Conservation (phyloP, 2,329 filamentous ascomycete species). For the Stemphylium lycopersici region DNA sequence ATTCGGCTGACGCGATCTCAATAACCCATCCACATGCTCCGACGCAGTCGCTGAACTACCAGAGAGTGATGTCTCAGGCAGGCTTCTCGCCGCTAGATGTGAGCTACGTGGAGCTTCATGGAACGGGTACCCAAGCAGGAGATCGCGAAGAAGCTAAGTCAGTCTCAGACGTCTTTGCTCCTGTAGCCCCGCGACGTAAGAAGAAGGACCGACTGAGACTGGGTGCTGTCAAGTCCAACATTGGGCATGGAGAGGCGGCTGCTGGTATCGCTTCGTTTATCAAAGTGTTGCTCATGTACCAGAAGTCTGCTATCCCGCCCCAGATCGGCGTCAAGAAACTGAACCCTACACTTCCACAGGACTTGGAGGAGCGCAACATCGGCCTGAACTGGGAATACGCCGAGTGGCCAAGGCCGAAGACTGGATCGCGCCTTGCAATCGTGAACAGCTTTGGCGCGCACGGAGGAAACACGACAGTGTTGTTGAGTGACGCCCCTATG, state of each 20-base stretch:
- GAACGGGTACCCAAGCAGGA: conserved; percentile 40
- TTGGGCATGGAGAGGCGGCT: conserved; percentile 44
- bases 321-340: conserved; percentile 1
- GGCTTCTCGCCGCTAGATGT: conserved; percentile 42
- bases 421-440: background rate
- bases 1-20: conserved; percentile 38
- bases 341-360: background rate
- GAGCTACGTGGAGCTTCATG: conserved; percentile 38
- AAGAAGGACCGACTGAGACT: conserved; percentile 23
- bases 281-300: conserved; percentile 39
- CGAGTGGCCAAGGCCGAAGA: background rate
- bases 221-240: conserved; percentile 38
- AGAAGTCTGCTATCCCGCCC: background rate
- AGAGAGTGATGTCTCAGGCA: conserved; percentile 33
- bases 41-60: conserved; percentile 22
- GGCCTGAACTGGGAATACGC: background rate
- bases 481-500: background rate
- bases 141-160: conserved; percentile 28
- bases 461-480: background rate
- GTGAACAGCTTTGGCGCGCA: background rate
- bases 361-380: conserved; percentile 1
- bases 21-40: conserved; percentile 32
- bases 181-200: background rate
- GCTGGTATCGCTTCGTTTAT: conserved; percentile 38
- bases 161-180: conserved; percentile 18